Evolutionary conservation across 176 grass and related monocot species (phyloP).

Genomic region (Triticum turgidum): DNA sequence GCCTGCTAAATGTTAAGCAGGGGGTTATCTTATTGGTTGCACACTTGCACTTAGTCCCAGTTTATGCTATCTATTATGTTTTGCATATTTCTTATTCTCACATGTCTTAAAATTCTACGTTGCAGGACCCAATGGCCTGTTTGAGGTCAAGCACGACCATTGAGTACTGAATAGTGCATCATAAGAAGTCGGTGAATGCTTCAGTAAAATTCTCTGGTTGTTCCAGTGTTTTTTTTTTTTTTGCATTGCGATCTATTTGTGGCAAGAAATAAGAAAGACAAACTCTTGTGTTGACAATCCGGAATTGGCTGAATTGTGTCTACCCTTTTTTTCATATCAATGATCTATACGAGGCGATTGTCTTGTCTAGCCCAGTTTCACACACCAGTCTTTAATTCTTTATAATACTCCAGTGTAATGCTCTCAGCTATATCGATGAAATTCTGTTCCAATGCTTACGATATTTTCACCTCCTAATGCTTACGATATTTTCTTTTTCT

Average conservation of each 20-base stretch:
- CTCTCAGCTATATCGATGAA: not conserved
- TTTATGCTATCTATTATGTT: not conserved
- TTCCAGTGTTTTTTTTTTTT: conserved; percentile 47
- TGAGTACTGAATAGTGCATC: conserved; percentile 35
- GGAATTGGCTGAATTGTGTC: conserved; percentile 24
- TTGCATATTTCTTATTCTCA: conserved; percentile 5
- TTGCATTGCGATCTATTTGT: conserved; percentile 22
- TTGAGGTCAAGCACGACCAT: conserved; percentile 66
- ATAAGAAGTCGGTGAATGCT: conserved; percentile 20
- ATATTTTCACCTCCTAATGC: not conserved
- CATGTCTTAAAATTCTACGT: not conserved
- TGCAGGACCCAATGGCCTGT: conserved; percentile 73
- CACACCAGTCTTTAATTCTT: not conserved
- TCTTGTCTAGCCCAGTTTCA: not conserved
- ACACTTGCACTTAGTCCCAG: not conserved
- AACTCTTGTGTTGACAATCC: conserved; percentile 33
- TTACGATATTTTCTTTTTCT: not conserved
- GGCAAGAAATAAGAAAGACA: conserved; percentile 53
- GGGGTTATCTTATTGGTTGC: not conserved
- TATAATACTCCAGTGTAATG: not conserved
- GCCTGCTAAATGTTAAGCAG: not conserved
- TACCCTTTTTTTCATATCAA: not conserved
- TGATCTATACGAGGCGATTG: not conserved
- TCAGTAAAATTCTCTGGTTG: conserved; percentile 19
- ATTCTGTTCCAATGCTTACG: not conserved